Base-by-base conservation (phyloP, 306 rosid genomes). In the Malus sieversii region DNA sequence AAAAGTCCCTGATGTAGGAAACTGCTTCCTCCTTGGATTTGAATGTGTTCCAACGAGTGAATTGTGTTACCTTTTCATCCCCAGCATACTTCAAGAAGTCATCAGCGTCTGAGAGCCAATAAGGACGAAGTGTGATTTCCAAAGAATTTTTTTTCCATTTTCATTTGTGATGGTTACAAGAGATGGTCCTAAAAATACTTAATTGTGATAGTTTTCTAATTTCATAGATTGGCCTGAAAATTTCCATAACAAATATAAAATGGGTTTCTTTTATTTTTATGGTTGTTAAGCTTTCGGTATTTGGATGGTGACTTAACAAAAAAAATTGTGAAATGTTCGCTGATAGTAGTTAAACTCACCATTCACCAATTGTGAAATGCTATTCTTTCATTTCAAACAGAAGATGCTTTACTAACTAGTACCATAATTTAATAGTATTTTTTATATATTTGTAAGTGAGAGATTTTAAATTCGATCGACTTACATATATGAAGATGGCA, bases 41-140 rank as follows among this genome's bases (percentile, higher is more conserved):
- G 69, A 75, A 66, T 4, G 79, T 22, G 68, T 76, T 73, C 86
- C 78, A 83, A 23, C 76, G 48, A n/a, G 81, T 71, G 76, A 60
- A 66, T 19, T 78, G 68, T 13, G 82, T 67, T 22, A 73, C 82
- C 25, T 19, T 61, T 5, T 76, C 84, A 48, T 80, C 74, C 6
- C 79, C 78, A 6, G 67, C 71, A 20, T 66, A 77, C 5, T 6
- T 44, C 48, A 68, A 58, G 74, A 84, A 80, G 79, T 80, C 84
- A 27, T 77, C 79, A 7, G 30, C 82, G 8, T 84, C 84, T 7
- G 77, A 60, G 67, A 57, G 48, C 38, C 58, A 62, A 15, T 64
- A 76, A 10, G 84, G 81, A 5, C 84, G 77, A n/a, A 72, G 76
- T 30, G 81, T 70, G 64, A 83, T 25, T 33, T 65, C 65, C 46